phyloP scores from a whole-genome alignment of 192 early-diverging fungal genomes.

The Coemansia sp. region DNA sequence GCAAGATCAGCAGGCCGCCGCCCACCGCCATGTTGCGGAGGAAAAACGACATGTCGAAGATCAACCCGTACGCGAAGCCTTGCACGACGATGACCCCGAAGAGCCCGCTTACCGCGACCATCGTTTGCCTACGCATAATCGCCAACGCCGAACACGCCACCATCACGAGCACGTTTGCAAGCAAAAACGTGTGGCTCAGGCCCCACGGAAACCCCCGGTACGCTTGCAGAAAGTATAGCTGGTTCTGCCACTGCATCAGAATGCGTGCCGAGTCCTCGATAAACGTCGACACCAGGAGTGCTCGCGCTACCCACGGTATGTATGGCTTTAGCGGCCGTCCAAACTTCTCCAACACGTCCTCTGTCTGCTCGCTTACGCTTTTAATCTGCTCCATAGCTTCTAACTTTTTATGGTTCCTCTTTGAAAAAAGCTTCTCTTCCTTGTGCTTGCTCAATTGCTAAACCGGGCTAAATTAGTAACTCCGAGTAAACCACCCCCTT shows the following conservation, averaged over 20 bases:
- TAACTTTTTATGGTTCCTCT: not conserved
- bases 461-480: no score
- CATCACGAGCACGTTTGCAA: slow-evolving; percentile 83
- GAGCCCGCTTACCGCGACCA: slow-evolving; percentile 79
- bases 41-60: slow-evolving; percentile 87
- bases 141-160: slow-evolving; percentile 78
- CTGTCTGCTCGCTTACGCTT: slow-evolving; percentile 59
- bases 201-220: slow-evolving; percentile 79
- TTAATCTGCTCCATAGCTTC: slow-evolving; percentile 53
- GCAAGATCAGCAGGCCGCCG: slow-evolving; percentile 92
- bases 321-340: slow-evolving; percentile 85
- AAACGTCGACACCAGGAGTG: slow-evolving; percentile 95
- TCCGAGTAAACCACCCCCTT: no score
- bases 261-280: slow-evolving; percentile 91
- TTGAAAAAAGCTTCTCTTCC: no score
- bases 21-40: slow-evolving; percentile 90
- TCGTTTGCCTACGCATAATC: slow-evolving; percentile 76
- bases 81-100: slow-evolving; percentile 81
- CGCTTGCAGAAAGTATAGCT: slow-evolving; percentile 79
- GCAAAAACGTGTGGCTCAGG: slow-evolving; percentile 82
- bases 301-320: slow-evolving; percentile 85
- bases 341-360: slow-evolving; percentile 73
- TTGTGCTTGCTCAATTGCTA: no score
- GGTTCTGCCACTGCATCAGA: slow-evolving; percentile 84
- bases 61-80: slow-evolving; percentile 90